These are phyloP conservation scores for Amanita exitialis DNA, from an alignment of 768 basidiomycete species.

Conservation along the genomic window DNA sequence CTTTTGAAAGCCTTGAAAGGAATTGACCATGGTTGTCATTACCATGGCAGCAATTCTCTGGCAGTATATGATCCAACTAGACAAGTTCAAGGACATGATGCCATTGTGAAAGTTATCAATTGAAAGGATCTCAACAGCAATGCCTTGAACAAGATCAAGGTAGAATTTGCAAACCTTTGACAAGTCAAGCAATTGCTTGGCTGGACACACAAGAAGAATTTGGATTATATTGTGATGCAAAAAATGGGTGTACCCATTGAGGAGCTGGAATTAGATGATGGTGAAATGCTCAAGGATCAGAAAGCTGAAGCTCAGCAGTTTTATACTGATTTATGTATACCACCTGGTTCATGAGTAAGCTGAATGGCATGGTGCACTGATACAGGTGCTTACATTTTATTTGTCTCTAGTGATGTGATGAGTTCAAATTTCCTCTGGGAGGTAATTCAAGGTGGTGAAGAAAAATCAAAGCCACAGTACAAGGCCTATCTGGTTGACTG, in stretches of 20 bases:
- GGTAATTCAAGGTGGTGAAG: too few relatives aligned
- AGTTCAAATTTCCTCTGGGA: too few relatives aligned
- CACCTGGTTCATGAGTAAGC: background rate
- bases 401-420: too few relatives aligned
- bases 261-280: background rate
- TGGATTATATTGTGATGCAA: background rate
- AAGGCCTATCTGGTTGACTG: too few relatives aligned
- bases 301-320: background rate
- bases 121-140: background rate
- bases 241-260: background rate
- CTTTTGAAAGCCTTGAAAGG: too few relatives aligned
- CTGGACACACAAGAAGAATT: background rate
- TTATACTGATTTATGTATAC: background rate
- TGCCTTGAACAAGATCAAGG: background rate
- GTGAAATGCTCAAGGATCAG: background rate
- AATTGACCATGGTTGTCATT: too few relatives aligned
- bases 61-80: too few relatives aligned
- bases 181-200: background rate
- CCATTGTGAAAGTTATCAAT: background rate
- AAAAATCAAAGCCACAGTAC: too few relatives aligned
- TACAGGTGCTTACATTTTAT: too few relatives aligned
- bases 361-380: too few relatives aligned
- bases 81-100: background rate
- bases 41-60: too few relatives aligned
- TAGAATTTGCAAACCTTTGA: background rate